Evolutionary conservation across 2,329 filamentous ascomycete species (phyloP).

Genomic region (Aspergillus hiratsukae): DNA sequence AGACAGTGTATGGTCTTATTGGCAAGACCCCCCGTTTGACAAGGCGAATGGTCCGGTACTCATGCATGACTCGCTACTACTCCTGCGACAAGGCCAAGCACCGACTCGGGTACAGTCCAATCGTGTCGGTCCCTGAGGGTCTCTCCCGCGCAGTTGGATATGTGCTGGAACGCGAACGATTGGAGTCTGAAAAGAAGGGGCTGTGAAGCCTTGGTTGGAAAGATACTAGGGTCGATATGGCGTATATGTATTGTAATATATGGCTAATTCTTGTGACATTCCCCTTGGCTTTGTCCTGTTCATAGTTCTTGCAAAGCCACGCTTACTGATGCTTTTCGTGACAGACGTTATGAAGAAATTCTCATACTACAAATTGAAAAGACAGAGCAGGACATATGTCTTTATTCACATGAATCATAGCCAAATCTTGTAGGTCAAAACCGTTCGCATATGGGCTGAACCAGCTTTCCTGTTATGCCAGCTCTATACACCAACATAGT

Average conservation of each 20-base stretch:
- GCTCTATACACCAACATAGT: too few species aligned
- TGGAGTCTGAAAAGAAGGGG: slow-evolving; percentile 37
- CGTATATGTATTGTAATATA: background rate
- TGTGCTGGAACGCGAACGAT: slow-evolving; percentile 31
- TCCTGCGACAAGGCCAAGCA: slow-evolving; percentile 45
- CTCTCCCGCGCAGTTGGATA: slow-evolving; percentile 43
- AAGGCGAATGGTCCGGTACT: slow-evolving; percentile 42
- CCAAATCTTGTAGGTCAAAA: background rate
- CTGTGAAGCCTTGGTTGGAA: slow-evolving; percentile 22
- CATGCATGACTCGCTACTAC: slow-evolving; percentile 47
- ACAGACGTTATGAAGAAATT: background rate
- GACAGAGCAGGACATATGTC: background rate
- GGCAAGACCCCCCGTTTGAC: slow-evolving; percentile 46
- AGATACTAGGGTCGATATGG: background rate
- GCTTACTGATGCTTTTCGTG: background rate
- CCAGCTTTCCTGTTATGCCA: background rate
- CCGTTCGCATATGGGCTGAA: background rate
- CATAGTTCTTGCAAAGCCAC: background rate
- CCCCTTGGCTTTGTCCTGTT: background rate
- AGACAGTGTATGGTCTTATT: slow-evolving; percentile 39
- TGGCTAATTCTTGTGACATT: background rate
- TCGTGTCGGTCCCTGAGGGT: slow-evolving; percentile 44
- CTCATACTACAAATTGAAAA: background rate
- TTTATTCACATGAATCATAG: background rate
- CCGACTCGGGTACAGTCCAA: slow-evolving; percentile 43